phyloP scores from a whole-genome alignment of 2,329 filamentous ascomycete species.

The Penicillium oxalicum region DNA sequence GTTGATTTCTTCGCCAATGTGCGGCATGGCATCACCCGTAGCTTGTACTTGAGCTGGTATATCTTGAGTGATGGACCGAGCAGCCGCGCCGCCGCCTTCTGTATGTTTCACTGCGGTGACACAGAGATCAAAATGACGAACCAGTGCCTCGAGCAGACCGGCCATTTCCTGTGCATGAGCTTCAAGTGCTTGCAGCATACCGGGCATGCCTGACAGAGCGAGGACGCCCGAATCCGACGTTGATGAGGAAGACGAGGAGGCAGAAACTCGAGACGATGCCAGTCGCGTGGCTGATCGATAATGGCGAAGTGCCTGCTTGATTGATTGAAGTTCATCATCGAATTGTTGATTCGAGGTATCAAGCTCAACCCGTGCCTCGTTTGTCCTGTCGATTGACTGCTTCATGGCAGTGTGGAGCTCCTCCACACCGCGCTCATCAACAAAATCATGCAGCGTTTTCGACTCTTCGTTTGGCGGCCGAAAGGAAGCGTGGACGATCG shows the following conservation, averaged over 20 bases:
- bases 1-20: conserved; percentile 29
- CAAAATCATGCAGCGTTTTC: conserved; percentile 60
- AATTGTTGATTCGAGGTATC: conserved; percentile 57
- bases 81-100: conserved; percentile 68
- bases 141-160: conserved; percentile 69
- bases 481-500: conserved; percentile 53
- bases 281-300: conserved; percentile 35
- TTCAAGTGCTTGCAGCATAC: conserved; percentile 59
- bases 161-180: conserved; percentile 77
- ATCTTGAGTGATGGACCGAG: conserved; percentile 60
- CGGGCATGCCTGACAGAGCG: conserved; percentile 42
- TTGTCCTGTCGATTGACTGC: conserved; percentile 56
- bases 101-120: conserved; percentile 87
- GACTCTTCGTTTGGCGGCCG: conserved; percentile 44
- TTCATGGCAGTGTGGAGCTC: conserved; percentile 53
- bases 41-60: conserved; percentile 48
- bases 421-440: conserved; percentile 57
- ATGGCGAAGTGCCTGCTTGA: conserved; percentile 54
- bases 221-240: conserved; percentile 30
- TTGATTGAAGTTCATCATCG: conserved; percentile 63
- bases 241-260: conserved; percentile 30
- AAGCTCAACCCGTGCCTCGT: conserved; percentile 54
- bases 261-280: conserved; percentile 32
- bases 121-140: conserved; percentile 86
- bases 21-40: conserved; percentile 26